Conservation (phyloP, 225 moss, liverwort and hornwort genomes). For the Straminergon stramineum region DNA sequence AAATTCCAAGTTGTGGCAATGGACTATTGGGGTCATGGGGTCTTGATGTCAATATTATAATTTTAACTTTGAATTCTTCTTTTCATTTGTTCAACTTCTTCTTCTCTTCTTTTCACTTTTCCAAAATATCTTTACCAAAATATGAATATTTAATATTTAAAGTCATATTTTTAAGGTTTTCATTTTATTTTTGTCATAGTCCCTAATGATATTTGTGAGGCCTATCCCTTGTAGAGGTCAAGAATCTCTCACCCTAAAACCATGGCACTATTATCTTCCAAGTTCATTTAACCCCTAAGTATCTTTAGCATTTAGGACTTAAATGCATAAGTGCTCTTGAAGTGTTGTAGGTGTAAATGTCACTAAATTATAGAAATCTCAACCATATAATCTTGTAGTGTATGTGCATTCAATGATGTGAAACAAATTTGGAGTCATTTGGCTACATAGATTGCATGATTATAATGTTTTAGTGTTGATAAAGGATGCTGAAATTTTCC, state of each 20-base stretch:
- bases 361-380: too few species aligned
- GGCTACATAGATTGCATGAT: too few species aligned
- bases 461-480: too few species aligned
- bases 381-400: too few species aligned
- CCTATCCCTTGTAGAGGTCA: accelerated
- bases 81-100: neutral
- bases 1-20: neutral
- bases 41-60: neutral
- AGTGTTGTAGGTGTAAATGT: too few species aligned
- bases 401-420: too few species aligned
- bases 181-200: neutral
- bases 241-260: neutral
- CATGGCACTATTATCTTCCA: neutral
- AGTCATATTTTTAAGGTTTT: neutral
- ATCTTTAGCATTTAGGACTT: too few species aligned
- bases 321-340: too few species aligned
- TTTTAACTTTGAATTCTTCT: neutral
- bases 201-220: neutral
- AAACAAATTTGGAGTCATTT: too few species aligned
- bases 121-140: neutral
- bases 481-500: too few species aligned
- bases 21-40: accelerated
- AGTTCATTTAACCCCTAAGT: neutral
- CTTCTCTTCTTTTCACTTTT: neutral
- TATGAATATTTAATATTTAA: neutral